These are phyloP conservation scores for Nyssa sinensis DNA, from an alignment of 148 eudicot genomes.

Conservation along the genomic window DNA sequence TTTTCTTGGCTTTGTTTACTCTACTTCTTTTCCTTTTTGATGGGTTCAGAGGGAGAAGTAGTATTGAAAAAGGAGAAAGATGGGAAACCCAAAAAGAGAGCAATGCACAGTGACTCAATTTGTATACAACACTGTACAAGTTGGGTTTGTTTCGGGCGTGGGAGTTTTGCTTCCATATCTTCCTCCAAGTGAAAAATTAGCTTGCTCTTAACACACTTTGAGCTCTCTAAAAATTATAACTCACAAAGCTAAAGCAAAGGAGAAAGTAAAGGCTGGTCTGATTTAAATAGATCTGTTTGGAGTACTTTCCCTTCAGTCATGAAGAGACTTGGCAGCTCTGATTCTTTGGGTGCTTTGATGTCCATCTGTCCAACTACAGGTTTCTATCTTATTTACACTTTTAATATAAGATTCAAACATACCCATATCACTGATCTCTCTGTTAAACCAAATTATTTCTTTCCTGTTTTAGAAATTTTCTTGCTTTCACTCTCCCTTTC, in stretches of 20 bases:
- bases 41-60: slow-evolving; percentile 40
- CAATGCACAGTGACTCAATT: slow-evolving; percentile 6
- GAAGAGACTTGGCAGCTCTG: slow-evolving; percentile 83
- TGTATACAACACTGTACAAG: slow-evolving; percentile 18
- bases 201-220: slow-evolving; percentile 1
- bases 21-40: slow-evolving; percentile 16
- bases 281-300: slow-evolving; percentile 11
- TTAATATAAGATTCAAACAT: too few species aligned
- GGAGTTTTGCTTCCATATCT: slow-evolving; percentile 7
- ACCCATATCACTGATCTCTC: too few species aligned
- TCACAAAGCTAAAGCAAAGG: neutral
- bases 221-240: neutral
- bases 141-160: slow-evolving; percentile 18
- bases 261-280: slow-evolving; percentile 1
- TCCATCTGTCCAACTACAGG: slow-evolving; percentile 80
- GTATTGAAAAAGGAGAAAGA: slow-evolving; percentile 25
- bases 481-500: neutral
- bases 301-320: slow-evolving; percentile 25
- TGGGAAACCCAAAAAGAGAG: slow-evolving; percentile 19
- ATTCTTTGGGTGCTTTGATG: slow-evolving; percentile 69
- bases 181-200: neutral
- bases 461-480: too few species aligned
- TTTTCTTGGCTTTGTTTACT: slow-evolving; percentile 4
- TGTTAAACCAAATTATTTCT: too few species aligned
- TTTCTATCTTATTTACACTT: slow-evolving; percentile 22